Percentiles rank a stretch among this genome's conserved stretches.
phyloP scores from a whole-genome alignment of 2,329 filamentous ascomycete genomes.

The Exophiala calicioides region DNA sequence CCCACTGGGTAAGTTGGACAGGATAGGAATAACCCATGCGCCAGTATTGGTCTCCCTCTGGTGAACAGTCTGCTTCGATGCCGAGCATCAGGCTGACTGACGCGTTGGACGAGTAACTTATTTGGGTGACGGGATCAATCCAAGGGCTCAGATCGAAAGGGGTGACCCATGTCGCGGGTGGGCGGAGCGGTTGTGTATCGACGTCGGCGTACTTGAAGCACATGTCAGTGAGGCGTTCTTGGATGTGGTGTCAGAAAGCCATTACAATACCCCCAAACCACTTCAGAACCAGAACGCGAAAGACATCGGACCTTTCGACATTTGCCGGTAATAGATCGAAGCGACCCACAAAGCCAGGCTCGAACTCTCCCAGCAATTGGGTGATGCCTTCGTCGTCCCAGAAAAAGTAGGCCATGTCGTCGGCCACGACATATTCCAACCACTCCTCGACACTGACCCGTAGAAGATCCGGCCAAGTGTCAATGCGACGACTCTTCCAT shows the following conservation, averaged over 20 bases:
- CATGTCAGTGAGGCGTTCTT: conserved; percentile 7
- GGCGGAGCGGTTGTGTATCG: conserved; percentile 36
- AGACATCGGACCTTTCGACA: conserved; percentile 38
- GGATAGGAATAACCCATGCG: conserved; percentile 39
- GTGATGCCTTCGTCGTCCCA: conserved; percentile 38
- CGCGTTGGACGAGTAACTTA: conserved; percentile 26
- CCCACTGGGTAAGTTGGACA: conserved; percentile 39
- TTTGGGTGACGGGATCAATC: conserved; percentile 32
- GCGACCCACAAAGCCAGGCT: conserved; percentile 29
- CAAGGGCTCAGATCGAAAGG: conserved; percentile 33
- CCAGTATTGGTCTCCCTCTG: conserved; percentile 35
- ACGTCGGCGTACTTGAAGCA: conserved; percentile 37
- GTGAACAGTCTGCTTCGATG: conserved; percentile 37
- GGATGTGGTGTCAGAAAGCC: too few species aligned
- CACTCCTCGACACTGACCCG: conserved; percentile 35
- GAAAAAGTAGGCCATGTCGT: conserved; percentile 38
- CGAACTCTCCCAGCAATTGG: conserved; percentile 33
- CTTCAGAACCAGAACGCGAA: conserved; percentile 37
- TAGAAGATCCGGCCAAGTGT: conserved; percentile 33
- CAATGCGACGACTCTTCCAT: conserved; percentile 34
- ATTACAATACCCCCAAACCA: conserved; percentile 29
- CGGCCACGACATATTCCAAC: conserved; percentile 30
- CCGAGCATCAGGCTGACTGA: conserved; percentile 35
- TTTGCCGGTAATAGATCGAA: conserved; percentile 32
- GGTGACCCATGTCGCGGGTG: conserved; percentile 34